These are phyloP conservation scores for Debaryomycetaceae sp. DNA, from an alignment of 1,139 yeast species.

Conservation along the genomic window DNA sequence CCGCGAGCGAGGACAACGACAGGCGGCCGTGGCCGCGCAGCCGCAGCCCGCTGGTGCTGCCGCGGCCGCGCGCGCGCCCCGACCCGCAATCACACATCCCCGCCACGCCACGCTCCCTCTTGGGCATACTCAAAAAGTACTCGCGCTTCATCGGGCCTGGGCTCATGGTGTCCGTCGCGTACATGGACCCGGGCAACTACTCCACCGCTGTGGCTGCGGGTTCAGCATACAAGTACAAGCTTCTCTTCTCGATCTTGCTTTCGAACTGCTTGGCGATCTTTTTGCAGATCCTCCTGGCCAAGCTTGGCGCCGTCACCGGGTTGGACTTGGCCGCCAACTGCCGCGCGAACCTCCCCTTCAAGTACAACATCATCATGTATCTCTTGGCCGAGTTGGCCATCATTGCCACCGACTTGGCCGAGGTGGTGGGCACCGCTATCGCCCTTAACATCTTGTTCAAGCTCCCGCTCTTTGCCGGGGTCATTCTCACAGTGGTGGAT, in stretches of 20 bases:
- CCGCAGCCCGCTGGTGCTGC: constrained; percentile 2
- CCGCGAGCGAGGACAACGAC: constrained; percentile 4
- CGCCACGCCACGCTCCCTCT: constrained; percentile 2
- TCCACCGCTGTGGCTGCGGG: constrained; percentile 95
- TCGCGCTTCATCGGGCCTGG: constrained; percentile 84
- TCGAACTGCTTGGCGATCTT: constrained; percentile 86
- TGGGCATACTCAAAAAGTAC: constrained; percentile 41
- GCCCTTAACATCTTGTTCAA: constrained; percentile 77
- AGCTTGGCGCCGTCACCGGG: constrained; percentile 88
- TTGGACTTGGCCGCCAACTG: constrained; percentile 85
- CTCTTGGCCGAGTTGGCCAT: constrained; percentile 82
- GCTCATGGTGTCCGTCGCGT: constrained; percentile 70
- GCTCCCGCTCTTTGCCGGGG: constrained; percentile 77
- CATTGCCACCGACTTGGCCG: constrained; percentile 90
- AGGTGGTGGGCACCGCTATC: constrained; percentile 90
- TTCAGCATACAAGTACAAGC: constrained; percentile 77
- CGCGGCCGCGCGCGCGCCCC: constrained; percentile 1
- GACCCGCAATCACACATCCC: too few relatives aligned
- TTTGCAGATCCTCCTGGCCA: constrained; percentile 77
- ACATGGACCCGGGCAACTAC: constrained; percentile 89
- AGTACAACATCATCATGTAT: constrained; percentile 61
- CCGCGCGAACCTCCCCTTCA: constrained; percentile 63
- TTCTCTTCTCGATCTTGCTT: constrained; percentile 73
- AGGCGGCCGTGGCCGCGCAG: neutral
- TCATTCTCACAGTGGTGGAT: constrained; percentile 75